Percentiles rank a stretch among this genome's conserved stretches.
These are phyloP conservation scores for Allomyces arbusculus DNA, from an alignment of 192 early-diverging fungal genomes.

Conservation along the genomic window DNA sequence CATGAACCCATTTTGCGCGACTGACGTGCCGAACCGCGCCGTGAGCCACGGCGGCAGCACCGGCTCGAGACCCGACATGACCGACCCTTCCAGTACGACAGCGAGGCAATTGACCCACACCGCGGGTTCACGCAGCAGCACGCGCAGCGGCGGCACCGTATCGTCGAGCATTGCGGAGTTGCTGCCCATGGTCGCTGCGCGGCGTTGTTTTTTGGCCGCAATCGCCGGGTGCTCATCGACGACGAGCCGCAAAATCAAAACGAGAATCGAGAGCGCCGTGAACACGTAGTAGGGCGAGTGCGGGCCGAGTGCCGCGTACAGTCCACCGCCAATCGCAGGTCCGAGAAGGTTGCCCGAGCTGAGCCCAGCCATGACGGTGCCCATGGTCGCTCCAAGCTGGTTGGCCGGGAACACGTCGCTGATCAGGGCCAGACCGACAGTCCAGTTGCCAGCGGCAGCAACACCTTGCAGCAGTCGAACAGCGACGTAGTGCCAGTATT, in stretches of 20 bases:
- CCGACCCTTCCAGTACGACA: neutral
- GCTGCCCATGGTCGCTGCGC: neutral
- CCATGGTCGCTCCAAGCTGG: neutral
- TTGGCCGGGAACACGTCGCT: neutral
- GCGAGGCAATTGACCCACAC: neutral
- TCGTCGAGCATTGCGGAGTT: neutral
- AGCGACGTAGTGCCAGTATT: neutral
- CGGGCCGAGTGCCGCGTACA: neutral
- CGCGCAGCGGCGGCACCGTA: neutral
- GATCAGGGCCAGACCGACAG: neutral
- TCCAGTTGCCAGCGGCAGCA: neutral
- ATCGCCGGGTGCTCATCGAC: neutral
- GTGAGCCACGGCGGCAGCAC: neutral
- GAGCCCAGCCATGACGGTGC: neutral
- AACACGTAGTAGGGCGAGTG: neutral
- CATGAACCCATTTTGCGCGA: neutral
- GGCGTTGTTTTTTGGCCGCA: neutral
- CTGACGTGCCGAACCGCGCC: neutral
- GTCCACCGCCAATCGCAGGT: neutral
- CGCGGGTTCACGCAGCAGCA: neutral
- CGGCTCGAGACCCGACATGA: neutral
- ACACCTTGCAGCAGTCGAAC: neutral
- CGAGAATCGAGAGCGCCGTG: neutral
- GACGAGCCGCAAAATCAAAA: neutral
- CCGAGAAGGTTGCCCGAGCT: neutral